phyloP scores from a whole-genome alignment of 352 stramenopile species.

The Globisporangium orthogonon region DNA sequence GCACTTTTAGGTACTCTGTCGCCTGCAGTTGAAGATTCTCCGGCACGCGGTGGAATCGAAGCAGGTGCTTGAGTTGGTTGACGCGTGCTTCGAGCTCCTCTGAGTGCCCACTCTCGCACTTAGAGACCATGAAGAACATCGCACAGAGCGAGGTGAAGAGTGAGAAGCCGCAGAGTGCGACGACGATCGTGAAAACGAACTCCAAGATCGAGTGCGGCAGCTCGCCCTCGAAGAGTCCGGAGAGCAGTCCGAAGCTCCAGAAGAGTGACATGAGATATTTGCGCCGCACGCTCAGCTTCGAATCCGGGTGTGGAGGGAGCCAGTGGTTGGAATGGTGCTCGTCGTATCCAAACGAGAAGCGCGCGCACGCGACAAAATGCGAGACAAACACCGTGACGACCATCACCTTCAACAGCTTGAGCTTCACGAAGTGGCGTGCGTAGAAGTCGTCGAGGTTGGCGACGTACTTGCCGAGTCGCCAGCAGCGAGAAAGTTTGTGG shows the following conservation, averaged over 20 bases:
- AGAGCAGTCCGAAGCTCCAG: conserved; percentile 55
- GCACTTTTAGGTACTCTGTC: conserved; percentile 58
- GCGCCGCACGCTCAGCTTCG: conserved; percentile 2
- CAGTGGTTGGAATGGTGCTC: conserved; percentile 11
- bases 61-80: conserved; percentile 56
- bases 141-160: conserved; percentile 60
- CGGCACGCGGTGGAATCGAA: conserved; percentile 58
- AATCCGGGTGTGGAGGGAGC: conserved; percentile 11
- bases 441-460: conserved; percentile 48
- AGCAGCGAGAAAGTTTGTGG: conserved; percentile 44
- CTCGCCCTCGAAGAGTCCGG: conserved; percentile 41
- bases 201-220: conserved; percentile 26
- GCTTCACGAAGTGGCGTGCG: conserved; percentile 34
- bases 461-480: conserved; percentile 37
- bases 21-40: conserved; percentile 38
- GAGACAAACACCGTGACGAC: conserved; percentile 27
- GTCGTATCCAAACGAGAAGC: conserved; percentile 30
- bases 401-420: conserved; percentile 50
- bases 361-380: conserved; percentile 42
- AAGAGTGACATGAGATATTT: conserved; percentile 38
- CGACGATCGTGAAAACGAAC: conserved; percentile 41
- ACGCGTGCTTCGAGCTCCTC: conserved; percentile 42
- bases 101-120: conserved; percentile 47
- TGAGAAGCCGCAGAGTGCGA: conserved; percentile 41
- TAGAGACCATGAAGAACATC: conserved; percentile 65